Evolutionary conservation across 345 rosid genomes (phyloP), one percentile per base, ranked within the genome.

Genomic region (Aquilaria yunnanensis): DNA sequence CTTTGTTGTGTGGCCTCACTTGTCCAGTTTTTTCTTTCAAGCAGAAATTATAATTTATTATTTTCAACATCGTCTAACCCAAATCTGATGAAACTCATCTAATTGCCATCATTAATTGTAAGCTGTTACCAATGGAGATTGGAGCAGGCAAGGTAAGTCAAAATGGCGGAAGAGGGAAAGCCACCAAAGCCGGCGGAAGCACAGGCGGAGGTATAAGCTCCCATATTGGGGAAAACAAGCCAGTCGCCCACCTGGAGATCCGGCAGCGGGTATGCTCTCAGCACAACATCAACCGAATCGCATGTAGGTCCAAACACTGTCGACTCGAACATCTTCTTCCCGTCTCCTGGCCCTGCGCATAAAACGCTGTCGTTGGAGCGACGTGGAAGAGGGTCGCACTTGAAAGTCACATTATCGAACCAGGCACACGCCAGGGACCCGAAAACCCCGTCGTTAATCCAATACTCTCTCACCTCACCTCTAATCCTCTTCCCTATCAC

Each of bases 291-390:
- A 1, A 67, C 52, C 7, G 71, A 50, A 60, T 77, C 78, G 30
- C 73, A 73, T 3, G 81, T 77, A 1, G 77, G 81, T 11, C 81
- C 81, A 56, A 70, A 77, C 56, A 73, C 64, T 34, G 75, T 73
- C 2, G 75, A 77, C 16, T 13, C 16, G 51, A 45, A 53, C 3
- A 12, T 62, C 32, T 3, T 37, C 23, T 23, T 23, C 23, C 23
- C 23, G 23, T 23, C 23, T 23, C 23, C 23, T 13, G 46, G 14
- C 7, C 64, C 75, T 14, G 45, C 47, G 50, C 69, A 60, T 12
- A 55, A 53, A 51, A 64, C 59, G 2, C 60, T 68, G 34, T 56
- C 45, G 43, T 48, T 60, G 4, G 60, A 66, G n/a, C 51, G 3
- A 13, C 52, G 51, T 10, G 64, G 63, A 0, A 69, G 60, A 3